Percentiles rank a stretch among this genome's conserved stretches.
Evolutionary conservation across 768 basidiomycete genomes (phyloP).

Genomic region (Amanita rimosa): DNA sequence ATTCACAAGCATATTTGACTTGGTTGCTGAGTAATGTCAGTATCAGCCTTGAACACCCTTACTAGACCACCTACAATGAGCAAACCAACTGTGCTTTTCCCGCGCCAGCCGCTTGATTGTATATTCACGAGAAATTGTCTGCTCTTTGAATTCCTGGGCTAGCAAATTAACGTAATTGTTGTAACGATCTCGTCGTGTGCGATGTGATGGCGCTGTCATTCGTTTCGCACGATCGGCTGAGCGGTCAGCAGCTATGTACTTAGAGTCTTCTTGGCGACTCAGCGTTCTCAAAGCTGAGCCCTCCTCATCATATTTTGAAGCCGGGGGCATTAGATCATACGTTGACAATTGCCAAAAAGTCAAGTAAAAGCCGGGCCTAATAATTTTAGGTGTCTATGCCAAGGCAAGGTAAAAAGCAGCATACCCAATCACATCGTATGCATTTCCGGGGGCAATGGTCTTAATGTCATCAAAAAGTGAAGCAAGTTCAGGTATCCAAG

Average conservation of each 20-base stretch:
- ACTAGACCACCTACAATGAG: conserved; percentile 32
- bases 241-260: conserved; percentile 55
- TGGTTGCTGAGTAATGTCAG: conserved; percentile 22
- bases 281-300: conserved; percentile 45
- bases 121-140: conserved; percentile 57
- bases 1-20: conserved; percentile 39
- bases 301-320: conserved; percentile 71
- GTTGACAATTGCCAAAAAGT: conserved; percentile 97
- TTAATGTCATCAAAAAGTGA: conserved; percentile 67
- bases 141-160: conserved; percentile 64
- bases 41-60: background rate
- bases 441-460: conserved; percentile 56
- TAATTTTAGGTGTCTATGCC: conserved; percentile 3
- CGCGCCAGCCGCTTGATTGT: conserved; percentile 67
- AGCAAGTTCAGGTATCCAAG: conserved; percentile 72
- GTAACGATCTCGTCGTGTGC: conserved; percentile 54
- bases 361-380: conserved; percentile 82
- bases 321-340: conserved; percentile 78
- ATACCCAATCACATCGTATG: conserved; percentile 62
- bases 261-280: conserved; percentile 58
- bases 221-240: conserved; percentile 56
- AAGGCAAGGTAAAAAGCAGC: conserved; percentile 13
- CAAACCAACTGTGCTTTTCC: conserved; percentile 80
- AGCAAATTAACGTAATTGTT: conserved; percentile 48
- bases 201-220: conserved; percentile 43